Conservation (phyloP, 345 rosid species). For the Corymbia maculata region DNA sequence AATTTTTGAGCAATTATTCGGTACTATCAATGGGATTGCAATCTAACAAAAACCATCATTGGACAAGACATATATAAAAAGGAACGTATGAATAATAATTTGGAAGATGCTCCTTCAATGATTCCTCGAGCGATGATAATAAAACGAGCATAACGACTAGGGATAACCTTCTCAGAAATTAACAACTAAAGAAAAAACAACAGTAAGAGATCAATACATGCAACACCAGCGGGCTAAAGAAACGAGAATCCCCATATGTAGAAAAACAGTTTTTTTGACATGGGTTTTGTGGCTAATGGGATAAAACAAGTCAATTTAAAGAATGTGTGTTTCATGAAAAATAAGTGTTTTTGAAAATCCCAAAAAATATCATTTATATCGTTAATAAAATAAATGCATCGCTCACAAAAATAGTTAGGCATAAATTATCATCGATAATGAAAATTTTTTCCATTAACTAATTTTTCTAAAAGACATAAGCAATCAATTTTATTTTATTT, state of each 20-base stretch:
- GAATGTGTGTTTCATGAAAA: too few relatives aligned
- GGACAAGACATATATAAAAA: not conserved
- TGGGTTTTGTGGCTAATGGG: not conserved
- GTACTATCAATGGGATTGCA: not conserved
- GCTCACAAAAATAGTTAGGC: too few relatives aligned
- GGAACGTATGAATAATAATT: not conserved
- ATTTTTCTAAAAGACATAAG: too few relatives aligned
- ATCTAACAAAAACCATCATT: not conserved
- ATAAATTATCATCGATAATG: too few relatives aligned
- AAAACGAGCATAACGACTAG: not conserved
- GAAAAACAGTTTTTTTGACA: not conserved
- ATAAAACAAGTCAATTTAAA: not conserved
- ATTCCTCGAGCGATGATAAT: not conserved
- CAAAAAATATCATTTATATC: too few relatives aligned
- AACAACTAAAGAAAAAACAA: not conserved
- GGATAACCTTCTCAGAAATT: not conserved
- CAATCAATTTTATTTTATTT: too few relatives aligned
- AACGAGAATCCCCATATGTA: not conserved
- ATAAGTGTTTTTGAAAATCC: too few relatives aligned
- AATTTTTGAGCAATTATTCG: not conserved
- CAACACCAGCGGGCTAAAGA: not conserved
- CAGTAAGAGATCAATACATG: not conserved
- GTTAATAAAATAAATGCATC: too few relatives aligned
- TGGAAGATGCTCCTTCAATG: not conserved
- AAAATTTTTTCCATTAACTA: too few relatives aligned